Conservation (phyloP, 768 basidiomycete species). For the Mycena leptocephala region DNA sequence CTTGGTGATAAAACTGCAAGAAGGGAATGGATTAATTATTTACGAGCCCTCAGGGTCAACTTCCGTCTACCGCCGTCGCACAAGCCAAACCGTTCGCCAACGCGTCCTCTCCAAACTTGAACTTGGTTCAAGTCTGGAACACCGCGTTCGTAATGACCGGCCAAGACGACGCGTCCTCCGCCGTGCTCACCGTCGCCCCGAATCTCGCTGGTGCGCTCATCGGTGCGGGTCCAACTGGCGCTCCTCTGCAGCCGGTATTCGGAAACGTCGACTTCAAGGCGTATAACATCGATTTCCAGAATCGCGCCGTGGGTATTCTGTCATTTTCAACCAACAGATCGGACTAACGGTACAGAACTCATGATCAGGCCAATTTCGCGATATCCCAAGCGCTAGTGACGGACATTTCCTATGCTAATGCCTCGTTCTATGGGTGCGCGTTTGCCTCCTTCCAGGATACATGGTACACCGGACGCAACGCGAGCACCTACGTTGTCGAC, state of each 20-base stretch:
- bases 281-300: slow-evolving; percentile 80
- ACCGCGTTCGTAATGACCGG: slow-evolving; percentile 59
- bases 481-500: slow-evolving; percentile 73
- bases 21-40: neutral
- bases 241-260: slow-evolving; percentile 65
- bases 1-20: slow-evolving; percentile 55
- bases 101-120: slow-evolving; percentile 63
- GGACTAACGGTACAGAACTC: slow-evolving; percentile 5
- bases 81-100: slow-evolving; percentile 59
- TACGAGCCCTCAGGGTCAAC: slow-evolving; percentile 62
- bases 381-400: slow-evolving; percentile 77
- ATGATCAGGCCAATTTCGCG: slow-evolving; percentile 64
- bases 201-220: slow-evolving; percentile 71
- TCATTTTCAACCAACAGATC: neutral
- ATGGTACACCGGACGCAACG: slow-evolving; percentile 75
- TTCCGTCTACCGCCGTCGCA: slow-evolving; percentile 51
- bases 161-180: slow-evolving; percentile 72
- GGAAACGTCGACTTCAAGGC: slow-evolving; percentile 74
- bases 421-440: slow-evolving; percentile 77
- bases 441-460: slow-evolving; percentile 79
- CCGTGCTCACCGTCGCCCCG: slow-evolving; percentile 72
- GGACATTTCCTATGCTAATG: slow-evolving; percentile 76
- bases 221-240: slow-evolving; percentile 73
- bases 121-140: slow-evolving; percentile 72
- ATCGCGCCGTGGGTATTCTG: slow-evolving; percentile 67